Base-by-base conservation (phyloP, 2,329 filamentous ascomycete genomes). In the Pseudocercospora crystallina region DNA sequence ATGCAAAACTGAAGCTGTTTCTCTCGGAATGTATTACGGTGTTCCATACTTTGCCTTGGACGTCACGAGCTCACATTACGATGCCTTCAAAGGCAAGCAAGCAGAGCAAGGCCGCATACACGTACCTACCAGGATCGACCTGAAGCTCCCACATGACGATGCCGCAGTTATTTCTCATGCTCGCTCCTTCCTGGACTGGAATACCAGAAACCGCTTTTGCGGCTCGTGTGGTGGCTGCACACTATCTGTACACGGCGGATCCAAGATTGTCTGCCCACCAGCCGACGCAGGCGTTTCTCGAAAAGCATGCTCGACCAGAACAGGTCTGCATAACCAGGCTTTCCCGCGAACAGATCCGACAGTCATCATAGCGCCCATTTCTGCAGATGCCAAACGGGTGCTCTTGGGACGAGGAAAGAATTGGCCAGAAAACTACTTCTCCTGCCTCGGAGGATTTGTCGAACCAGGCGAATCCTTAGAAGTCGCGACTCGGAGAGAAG, bases 381-480 rank as follows among this genome's bases (percentile, higher is more conserved):
- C 58, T 2, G 52, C 52, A 5, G 58, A 61, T 41, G 56, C 51
- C 5, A 55, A 55, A 33, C 54, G 58, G 10, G 47, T 61, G 2
- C 52, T 61, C 1, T 46, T 61, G 1, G 58, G 58, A 12, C 49
- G 58, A 5, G 58, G 58, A 0, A 61, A 59, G 36, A 44, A 52
- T 8, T 61, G 58, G 58, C 58, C 58, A 13, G 54, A 56, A 10
- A 59, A 58, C 34, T 61, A 61, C 54, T 61, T 55, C 43, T 56
- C 51, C 35, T 54, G 51, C 17, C 52, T 59, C 1, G 57, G 56
- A 5, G 89, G 89, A 0, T 95, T 95, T 71, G 82, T 91, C 50
- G 89, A 95, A 71, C 89, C 89, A 0, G 89, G 86, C 1, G 89
- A 95, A 75, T 89, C 85, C 1, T 83, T 94, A 49, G 89, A 95